Evolutionary conservation across 106 monocot species (phyloP).

Genomic region (Dioscorea zingiberensis): DNA sequence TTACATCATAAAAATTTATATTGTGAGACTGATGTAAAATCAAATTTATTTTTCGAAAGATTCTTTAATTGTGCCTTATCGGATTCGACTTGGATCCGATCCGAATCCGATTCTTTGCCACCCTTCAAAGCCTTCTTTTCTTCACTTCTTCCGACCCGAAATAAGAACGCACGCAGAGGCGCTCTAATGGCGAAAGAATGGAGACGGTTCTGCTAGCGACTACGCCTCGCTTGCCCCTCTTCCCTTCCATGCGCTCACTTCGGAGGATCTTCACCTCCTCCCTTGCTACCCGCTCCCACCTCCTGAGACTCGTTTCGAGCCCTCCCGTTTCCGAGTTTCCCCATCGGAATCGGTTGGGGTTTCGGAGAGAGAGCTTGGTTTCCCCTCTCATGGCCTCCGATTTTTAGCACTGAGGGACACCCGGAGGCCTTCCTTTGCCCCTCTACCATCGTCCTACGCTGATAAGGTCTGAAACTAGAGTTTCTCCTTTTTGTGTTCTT

Average conservation of each 20-base stretch:
- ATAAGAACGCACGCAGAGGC: not conserved
- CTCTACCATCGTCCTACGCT: constrained; percentile 4
- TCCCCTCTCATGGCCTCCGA: constrained; percentile 13
- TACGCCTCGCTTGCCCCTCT: not conserved
- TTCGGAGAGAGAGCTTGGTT: not conserved
- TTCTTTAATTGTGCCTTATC: no score
- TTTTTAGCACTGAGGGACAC: constrained; percentile 1
- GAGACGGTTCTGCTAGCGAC: not conserved
- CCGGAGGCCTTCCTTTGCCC: constrained; percentile 3
- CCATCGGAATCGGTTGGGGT: not conserved
- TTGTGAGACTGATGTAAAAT: no score
- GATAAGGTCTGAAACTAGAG: constrained; percentile 25
- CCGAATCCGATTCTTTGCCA: not conserved
- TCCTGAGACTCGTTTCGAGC: not conserved
- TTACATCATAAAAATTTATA: no score
- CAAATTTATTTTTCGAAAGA: no score
- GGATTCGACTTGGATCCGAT: not conserved
- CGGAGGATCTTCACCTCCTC: constrained; percentile 24
- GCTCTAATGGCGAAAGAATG: not conserved
- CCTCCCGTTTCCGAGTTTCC: constrained; percentile 1
- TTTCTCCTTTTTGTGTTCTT: not conserved
- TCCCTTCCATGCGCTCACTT: constrained; percentile 14
- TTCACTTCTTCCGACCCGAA: not conserved
- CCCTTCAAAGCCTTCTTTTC: not conserved
- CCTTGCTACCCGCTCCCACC: constrained; percentile 12